Base-by-base conservation (phyloP, 371 early-diverging fungal species). In the Globomyces sp. region DNA sequence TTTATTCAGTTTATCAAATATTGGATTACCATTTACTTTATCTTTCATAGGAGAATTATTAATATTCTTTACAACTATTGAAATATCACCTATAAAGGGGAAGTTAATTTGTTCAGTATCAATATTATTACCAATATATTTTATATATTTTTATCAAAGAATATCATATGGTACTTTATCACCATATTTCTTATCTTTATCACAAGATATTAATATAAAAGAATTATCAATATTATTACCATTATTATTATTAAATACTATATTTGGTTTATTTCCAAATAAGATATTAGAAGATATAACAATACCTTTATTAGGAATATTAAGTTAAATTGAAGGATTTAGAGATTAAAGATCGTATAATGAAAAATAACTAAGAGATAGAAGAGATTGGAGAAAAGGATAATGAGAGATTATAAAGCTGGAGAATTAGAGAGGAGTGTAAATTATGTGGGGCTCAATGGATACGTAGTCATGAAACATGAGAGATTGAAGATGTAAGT, bases 1-100 rank as follows among this genome's bases (percentile, higher is more conserved):
- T 71, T 73, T 85, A 66, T 86, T 87, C 67, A 83, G 76, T 72
- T 75, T 87, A 71, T 79, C 83, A 64, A 86, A 86, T 73, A 79
- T 83, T 67, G 85, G 83, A 67, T 78, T 84, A 63, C 87, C 87
- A 67, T 62, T 55, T 58, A 78, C 68, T 78, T 72, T 70, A 72
- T 77, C 79, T n/a, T 72, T 73, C 53, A 65, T 66, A 70, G 57
- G 36, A 50, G 71, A 77, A 77, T 70, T 69, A 34, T 49, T 59
- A 50, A 43, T 55, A 37, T 40, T 77, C n/a, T 60, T 74, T 50
- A 50, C 70, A 59, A 48, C 68, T 39, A 74, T 73, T n/a, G 42
- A 69, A 61, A 59, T 62, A 45, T 72, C 72, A 62, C 70, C 76
- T 71, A 74, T 77, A 55, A 49, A 73, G 13, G 71, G 70, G 51